These are phyloP conservation scores for Coemansia sp. DNA, from an alignment of 192 early-diverging fungal species.

Conservation along the genomic window DNA sequence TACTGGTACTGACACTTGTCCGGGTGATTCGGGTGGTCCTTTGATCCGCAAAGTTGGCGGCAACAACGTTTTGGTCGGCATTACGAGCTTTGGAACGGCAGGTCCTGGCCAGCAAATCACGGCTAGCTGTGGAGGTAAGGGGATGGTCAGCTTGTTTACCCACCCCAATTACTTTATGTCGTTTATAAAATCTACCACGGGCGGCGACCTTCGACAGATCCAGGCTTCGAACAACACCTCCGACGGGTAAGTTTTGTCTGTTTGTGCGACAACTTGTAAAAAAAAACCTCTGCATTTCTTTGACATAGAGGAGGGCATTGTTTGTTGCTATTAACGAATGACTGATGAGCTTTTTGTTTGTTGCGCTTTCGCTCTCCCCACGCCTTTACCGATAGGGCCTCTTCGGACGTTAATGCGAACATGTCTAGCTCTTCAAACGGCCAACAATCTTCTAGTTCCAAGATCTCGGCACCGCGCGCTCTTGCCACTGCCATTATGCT, in stretches of 20 bases:
- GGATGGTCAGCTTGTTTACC: conserved; percentile 56
- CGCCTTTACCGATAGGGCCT: conserved; percentile 4
- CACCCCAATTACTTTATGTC: conserved; percentile 47
- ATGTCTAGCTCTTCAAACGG: neutral
- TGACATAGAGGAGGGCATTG: too few relatives aligned
- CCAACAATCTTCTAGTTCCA: neutral
- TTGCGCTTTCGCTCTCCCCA: neutral
- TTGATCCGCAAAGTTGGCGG: conserved; percentile 47
- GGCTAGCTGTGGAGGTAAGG: conserved; percentile 41
- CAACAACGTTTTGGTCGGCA: conserved; percentile 43
- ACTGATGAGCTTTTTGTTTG: neutral
- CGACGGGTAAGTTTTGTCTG: conserved; percentile 32
- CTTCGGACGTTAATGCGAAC: conserved; percentile 1
- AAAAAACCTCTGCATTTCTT: too few relatives aligned
- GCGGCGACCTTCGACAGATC: conserved; percentile 31
- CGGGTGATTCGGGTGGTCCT: conserved; percentile 58
- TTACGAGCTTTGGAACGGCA: conserved; percentile 56
- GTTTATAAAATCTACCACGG: conserved; percentile 50
- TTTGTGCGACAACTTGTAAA: neutral
- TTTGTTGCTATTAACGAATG: conserved; percentile 1
- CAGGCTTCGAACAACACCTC: conserved; percentile 11
- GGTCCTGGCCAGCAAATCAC: conserved; percentile 35
- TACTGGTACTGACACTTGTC: conserved; percentile 44
- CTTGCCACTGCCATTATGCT: neutral
- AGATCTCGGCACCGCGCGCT: neutral